phyloP scores from a whole-genome alignment of 75 land plant species.

The Adiantum capillusveneris region DNA sequence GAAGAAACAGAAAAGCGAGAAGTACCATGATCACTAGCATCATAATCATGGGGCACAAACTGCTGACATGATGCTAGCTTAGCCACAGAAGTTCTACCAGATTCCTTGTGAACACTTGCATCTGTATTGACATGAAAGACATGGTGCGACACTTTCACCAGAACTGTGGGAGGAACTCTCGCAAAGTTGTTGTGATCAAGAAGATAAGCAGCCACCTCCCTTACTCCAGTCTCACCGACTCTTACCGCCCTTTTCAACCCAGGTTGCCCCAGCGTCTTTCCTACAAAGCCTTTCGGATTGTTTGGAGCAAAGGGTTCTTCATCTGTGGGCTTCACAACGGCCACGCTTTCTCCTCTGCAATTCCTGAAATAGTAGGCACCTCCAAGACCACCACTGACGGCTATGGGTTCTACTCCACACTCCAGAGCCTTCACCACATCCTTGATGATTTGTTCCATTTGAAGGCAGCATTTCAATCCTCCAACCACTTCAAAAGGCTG shows the following conservation, averaged over 20 bases:
- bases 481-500: constrained; percentile 58
- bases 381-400: constrained; percentile 65
- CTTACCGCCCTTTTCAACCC: constrained; percentile 71
- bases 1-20: constrained; percentile 69
- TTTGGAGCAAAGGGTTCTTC: constrained; percentile 94
- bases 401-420: constrained; percentile 59
- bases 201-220: constrained; percentile 85
- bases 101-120: constrained; percentile 3
- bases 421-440: constrained; percentile 56
- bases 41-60: constrained; percentile 68
- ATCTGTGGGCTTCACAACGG: constrained; percentile 86
- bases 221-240: constrained; percentile 76
- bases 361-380: constrained; percentile 87
- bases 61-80: constrained; percentile 84
- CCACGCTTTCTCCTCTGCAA: constrained; percentile 54
- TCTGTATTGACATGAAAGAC: constrained; percentile 54
- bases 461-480: constrained; percentile 27
- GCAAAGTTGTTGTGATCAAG: constrained; percentile 75
- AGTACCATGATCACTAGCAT: constrained; percentile 78
- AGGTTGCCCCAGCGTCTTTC: constrained; percentile 71
- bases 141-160: constrained; percentile 69
- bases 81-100: constrained; percentile 20
- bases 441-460: constrained; percentile 43
- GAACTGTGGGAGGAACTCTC: constrained; percentile 62
- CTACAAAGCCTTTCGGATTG: constrained; percentile 84